Evolutionary conservation across 1,284 basidiomycete genomes (phyloP).

Genomic region (Exobasidium cylindrosporum): DNA sequence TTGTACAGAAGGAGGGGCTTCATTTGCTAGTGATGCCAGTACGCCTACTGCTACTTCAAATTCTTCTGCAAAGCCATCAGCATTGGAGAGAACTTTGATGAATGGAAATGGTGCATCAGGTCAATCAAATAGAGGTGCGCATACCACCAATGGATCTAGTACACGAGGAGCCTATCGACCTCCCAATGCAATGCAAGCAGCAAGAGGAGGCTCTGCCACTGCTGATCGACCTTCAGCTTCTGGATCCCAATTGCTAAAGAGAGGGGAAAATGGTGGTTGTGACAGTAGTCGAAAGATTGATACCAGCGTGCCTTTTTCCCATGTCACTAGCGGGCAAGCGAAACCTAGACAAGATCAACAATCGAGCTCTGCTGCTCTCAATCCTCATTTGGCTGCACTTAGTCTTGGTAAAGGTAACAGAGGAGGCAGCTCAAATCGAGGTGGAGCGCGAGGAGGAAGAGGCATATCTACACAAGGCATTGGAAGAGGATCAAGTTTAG

Average conservation of each 20-base stretch:
- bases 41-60: neutral
- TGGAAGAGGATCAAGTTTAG: no score
- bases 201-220: neutral
- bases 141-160: no score
- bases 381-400: conserved; percentile 10
- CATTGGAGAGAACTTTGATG: neutral
- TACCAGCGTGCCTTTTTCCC: conserved; percentile 31
- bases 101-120: neutral
- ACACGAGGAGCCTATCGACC: conserved; percentile 23
- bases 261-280: neutral
- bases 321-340: conserved; percentile 30
- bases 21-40: neutral
- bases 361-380: conserved; percentile 15
- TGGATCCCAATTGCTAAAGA: neutral
- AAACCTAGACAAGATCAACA: conserved; percentile 18
- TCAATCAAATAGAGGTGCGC: neutral
- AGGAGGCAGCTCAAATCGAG: conserved; percentile 2
- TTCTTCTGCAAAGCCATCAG: neutral
- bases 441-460: conserved; percentile 1
- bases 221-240: neutral
- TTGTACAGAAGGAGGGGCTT: neutral
- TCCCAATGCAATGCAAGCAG: conserved; percentile 25
- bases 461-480: no score
- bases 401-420: neutral
- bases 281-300: neutral